Evolutionary conservation across 192 early-diverging fungal species (phyloP).

Genomic region (Coemansia sp.): DNA sequence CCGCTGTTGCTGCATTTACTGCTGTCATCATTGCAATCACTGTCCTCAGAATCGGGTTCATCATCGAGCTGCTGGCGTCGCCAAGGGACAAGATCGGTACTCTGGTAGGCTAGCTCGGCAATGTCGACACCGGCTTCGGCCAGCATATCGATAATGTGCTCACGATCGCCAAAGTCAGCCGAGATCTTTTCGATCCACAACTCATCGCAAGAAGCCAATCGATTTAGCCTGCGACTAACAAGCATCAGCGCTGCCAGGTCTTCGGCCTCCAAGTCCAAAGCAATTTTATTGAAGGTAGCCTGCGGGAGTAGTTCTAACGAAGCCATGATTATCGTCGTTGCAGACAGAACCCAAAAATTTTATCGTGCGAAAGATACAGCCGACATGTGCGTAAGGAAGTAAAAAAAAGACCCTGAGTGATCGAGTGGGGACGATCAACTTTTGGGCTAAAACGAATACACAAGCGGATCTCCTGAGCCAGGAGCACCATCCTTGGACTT

Average conservation of each 20-base stretch:
- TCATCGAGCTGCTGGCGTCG: neutral
- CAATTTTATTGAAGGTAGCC: constrained; percentile 37
- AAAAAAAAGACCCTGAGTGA: neutral
- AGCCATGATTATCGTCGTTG: constrained; percentile 7
- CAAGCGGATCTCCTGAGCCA: neutral
- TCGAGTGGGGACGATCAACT: neutral
- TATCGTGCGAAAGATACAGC: neutral
- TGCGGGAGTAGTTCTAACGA: constrained; percentile 36
- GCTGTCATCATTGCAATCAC: neutral
- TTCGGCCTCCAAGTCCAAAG: constrained; percentile 23
- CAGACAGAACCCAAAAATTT: neutral
- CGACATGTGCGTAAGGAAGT: neutral
- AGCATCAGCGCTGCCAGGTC: constrained; percentile 32
- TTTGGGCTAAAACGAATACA: neutral
- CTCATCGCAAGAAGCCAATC: constrained; percentile 20
- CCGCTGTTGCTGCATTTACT: neutral
- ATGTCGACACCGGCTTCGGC: constrained; percentile 49
- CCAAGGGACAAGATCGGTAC: constrained; percentile 37
- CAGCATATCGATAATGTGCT: constrained; percentile 29
- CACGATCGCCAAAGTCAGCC: constrained; percentile 50
- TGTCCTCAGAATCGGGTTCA: neutral
- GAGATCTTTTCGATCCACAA: constrained; percentile 48
- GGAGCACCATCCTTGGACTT: neutral
- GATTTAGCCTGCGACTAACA: constrained; percentile 29
- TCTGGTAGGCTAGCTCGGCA: constrained; percentile 19